Percentiles rank a stretch among this genome's conserved stretches.
Evolutionary conservation across 805 yeast genomes (phyloP).

Genomic region (Starmerella floris): DNA sequence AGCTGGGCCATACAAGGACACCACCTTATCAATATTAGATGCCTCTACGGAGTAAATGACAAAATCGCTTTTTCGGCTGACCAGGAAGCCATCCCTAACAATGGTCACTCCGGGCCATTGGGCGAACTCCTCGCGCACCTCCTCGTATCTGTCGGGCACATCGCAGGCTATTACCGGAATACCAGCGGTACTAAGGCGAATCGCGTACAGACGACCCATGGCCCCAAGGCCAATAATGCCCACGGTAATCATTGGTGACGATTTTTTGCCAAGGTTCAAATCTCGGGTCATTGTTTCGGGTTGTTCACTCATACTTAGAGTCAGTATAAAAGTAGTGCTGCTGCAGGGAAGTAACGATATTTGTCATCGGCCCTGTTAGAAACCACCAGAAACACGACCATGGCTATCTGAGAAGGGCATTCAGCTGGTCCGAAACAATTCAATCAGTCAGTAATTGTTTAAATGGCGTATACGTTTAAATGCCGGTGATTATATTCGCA

Average conservation of each 20-base stretch:
- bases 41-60: constrained; percentile 90
- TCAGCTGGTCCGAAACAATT: too few species aligned
- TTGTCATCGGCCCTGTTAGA: not conserved
- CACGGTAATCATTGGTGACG: constrained; percentile 25
- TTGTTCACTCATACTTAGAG: too few species aligned
- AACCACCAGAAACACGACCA: too few species aligned
- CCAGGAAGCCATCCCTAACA: constrained; percentile 67
- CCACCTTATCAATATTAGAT: constrained; percentile 62
- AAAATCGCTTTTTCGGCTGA: constrained; percentile 69
- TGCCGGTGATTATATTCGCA: too few species aligned
- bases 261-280: too few species aligned
- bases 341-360: too few species aligned
- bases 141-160: constrained; percentile 47
- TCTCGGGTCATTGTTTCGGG: too few species aligned
- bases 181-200: constrained; percentile 62
- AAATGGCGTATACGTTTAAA: too few species aligned
- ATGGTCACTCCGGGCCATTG: constrained; percentile 33
- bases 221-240: constrained; percentile 96
- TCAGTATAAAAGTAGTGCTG: too few species aligned
- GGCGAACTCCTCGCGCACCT: constrained; percentile 31
- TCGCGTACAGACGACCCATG: constrained; percentile 87
- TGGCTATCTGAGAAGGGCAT: too few species aligned
- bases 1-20: constrained; percentile 62
- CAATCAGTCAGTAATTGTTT: too few species aligned
- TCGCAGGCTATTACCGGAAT: constrained; percentile 70